Evolutionary conservation across 1,139 yeast species (phyloP).

Genomic region (Zygoascus hellenicus): DNA sequence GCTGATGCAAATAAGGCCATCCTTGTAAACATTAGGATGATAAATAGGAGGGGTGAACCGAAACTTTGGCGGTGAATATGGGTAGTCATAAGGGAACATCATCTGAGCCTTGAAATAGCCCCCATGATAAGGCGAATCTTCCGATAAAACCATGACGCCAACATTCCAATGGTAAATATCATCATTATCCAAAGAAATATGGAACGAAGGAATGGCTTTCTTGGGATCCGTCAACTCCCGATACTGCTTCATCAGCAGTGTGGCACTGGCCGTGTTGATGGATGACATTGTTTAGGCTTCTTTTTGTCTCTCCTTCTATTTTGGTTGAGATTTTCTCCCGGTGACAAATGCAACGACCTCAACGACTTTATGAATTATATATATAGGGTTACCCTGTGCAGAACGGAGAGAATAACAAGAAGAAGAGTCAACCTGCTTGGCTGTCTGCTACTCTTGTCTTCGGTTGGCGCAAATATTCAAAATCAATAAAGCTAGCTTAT

Average conservation of each 20-base stretch:
- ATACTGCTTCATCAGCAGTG: constrained; percentile 86
- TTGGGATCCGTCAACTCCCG: constrained; percentile 91
- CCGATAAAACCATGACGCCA: constrained; percentile 86
- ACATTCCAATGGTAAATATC: constrained; percentile 90
- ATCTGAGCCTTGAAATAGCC: constrained; percentile 95
- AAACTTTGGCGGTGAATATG: constrained; percentile 86
- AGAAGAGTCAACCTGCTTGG: too few relatives aligned
- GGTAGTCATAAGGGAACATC: constrained; percentile 88
- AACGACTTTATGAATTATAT: too few relatives aligned
- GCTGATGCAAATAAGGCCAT: constrained; percentile 88
- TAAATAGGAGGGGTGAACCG: constrained; percentile 91
- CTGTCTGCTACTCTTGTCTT: too few relatives aligned
- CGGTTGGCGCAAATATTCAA: too few relatives aligned
- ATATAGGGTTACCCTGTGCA: too few relatives aligned
- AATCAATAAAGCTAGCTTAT: too few relatives aligned
- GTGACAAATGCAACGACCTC: too few relatives aligned
- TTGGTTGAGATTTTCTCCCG: neutral
- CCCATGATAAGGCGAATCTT: constrained; percentile 88
- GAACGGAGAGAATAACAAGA: too few relatives aligned
- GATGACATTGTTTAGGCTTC: neutral
- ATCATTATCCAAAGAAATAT: constrained; percentile 79
- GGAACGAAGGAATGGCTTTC: constrained; percentile 86
- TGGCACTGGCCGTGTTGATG: constrained; percentile 40
- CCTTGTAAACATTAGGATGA: constrained; percentile 92
- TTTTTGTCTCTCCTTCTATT: neutral